A percentile compares a stretch with the other conserved stretches of the same genome.
Conservation (phyloP, 2,329 filamentous ascomycete species). For the Aspergillus unguis region DNA sequence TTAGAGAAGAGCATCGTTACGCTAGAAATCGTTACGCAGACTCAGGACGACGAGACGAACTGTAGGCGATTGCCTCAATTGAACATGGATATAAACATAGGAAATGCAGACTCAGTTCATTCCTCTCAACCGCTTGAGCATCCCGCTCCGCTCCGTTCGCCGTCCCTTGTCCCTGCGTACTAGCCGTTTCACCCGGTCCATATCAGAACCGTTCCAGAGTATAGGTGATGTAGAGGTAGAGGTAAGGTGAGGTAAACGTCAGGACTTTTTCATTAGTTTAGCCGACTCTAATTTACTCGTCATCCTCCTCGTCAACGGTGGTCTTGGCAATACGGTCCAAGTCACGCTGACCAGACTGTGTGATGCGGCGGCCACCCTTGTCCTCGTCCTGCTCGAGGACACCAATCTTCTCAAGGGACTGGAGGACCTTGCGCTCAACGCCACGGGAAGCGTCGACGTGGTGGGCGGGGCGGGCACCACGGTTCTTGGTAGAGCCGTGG, state of each 20-base stretch:
- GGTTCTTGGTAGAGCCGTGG: slow-evolving; percentile 97
- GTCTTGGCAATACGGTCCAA: slow-evolving; percentile 92
- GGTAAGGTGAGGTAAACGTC: slow-evolving; percentile 16
- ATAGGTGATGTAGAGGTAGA: background rate
- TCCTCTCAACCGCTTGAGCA: slow-evolving; percentile 13
- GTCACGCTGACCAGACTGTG: slow-evolving; percentile 97
- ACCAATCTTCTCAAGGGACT: slow-evolving; percentile 98
- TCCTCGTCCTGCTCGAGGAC: slow-evolving; percentile 97
- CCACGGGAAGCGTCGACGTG: slow-evolving; percentile 94
- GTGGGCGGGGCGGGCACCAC: slow-evolving; percentile 82
- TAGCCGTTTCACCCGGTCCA: slow-evolving; percentile 1
- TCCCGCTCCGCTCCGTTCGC: background rate
- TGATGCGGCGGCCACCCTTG: slow-evolving; percentile 97
- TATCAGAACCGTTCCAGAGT: background rate
- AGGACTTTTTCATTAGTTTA: slow-evolving; percentile 29
- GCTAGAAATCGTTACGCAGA: slow-evolving; percentile 2
- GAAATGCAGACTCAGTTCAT: slow-evolving; percentile 23
- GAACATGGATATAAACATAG: slow-evolving; percentile 21
- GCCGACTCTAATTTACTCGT: slow-evolving; percentile 39
- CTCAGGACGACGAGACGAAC: background rate
- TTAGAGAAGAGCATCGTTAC: background rate
- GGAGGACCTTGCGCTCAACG: slow-evolving; percentile 96
- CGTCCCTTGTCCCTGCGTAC: background rate
- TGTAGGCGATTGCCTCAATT: slow-evolving; percentile 8
- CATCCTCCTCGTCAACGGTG: slow-evolving; percentile 49